Conservation (phyloP, 2,329 filamentous ascomycete genomes). For the Colletotrichum filicis region DNA sequence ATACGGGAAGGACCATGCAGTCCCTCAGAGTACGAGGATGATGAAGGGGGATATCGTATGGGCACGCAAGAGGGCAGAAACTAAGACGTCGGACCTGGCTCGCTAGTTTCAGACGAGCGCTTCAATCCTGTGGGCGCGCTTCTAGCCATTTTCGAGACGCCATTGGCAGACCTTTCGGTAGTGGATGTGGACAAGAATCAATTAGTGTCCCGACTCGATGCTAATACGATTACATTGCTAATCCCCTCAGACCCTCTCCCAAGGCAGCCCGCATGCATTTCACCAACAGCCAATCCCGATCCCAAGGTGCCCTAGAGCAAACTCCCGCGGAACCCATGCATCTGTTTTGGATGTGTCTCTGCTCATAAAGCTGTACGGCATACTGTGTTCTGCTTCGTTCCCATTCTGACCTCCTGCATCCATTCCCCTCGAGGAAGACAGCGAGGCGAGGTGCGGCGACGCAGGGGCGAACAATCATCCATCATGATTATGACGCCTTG, state of each 20-base stretch:
- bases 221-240: not conserved
- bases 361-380: not conserved
- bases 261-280: not conserved
- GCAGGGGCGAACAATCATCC: conserved; percentile 51
- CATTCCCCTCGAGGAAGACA: no score
- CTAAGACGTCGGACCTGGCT: not conserved
- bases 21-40: not conserved
- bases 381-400: not conserved
- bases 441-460: no score
- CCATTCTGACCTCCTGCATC: no score
- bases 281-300: not conserved
- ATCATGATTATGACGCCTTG: conserved; percentile 58
- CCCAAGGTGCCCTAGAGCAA: accelerated
- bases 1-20: accelerated
- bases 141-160: not conserved
- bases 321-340: not conserved
- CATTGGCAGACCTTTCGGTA: not conserved
- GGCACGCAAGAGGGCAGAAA: not conserved
- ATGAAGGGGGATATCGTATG: not conserved
- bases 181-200: not conserved
- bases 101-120: not conserved
- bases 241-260: not conserved
- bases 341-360: not conserved
- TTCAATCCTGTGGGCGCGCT: not conserved
- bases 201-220: not conserved